These are phyloP conservation scores for Ogataea nitratoaversa DNA, from an alignment of 805 yeast genomes.

Conservation along the genomic window DNA sequence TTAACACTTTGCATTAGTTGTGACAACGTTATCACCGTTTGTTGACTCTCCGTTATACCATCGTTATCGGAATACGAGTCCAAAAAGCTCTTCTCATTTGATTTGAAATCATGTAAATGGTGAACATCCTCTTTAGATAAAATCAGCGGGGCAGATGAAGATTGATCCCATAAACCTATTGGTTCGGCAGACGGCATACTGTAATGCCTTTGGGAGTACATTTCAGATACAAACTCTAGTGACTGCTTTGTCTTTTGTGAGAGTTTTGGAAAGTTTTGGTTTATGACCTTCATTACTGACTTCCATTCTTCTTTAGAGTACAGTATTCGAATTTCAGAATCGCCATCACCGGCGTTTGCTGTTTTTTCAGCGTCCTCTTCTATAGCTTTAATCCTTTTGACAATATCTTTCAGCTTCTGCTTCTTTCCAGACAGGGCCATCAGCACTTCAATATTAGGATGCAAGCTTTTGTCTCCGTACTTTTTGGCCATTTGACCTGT, in stretches of 20 bases:
- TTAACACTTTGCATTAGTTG: slow-evolving; percentile 11
- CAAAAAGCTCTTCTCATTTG: slow-evolving; percentile 14
- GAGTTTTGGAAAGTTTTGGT: slow-evolving; percentile 22
- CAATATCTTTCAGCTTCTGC: slow-evolving; percentile 26
- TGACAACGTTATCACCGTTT: slow-evolving; percentile 14
- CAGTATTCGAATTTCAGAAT: slow-evolving; percentile 14
- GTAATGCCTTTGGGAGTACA: slow-evolving; percentile 13
- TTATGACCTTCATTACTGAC: slow-evolving; percentile 20
- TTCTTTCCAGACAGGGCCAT: slow-evolving; percentile 29
- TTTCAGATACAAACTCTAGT: slow-evolving; percentile 20
- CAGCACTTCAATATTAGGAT: slow-evolving; percentile 17
- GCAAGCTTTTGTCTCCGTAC: slow-evolving; percentile 7
- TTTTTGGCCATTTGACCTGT: slow-evolving; percentile 22
- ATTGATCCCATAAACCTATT: slow-evolving; percentile 14
- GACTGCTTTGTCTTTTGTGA: slow-evolving; percentile 23
- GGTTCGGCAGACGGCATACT: neutral
- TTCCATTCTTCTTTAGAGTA: slow-evolving; percentile 30
- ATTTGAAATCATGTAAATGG: slow-evolving; percentile 14
- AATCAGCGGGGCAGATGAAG: slow-evolving; percentile 15
- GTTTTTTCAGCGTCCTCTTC: slow-evolving; percentile 5
- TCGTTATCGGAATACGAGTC: slow-evolving; percentile 13
- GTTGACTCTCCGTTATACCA: neutral
- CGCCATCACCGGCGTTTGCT: neutral
- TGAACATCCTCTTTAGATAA: slow-evolving; percentile 17
- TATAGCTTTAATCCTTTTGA: slow-evolving; percentile 17